Evolutionary conservation across 257 asterid genomes (phyloP).

Genomic region (Ehretia macrophylla): DNA sequence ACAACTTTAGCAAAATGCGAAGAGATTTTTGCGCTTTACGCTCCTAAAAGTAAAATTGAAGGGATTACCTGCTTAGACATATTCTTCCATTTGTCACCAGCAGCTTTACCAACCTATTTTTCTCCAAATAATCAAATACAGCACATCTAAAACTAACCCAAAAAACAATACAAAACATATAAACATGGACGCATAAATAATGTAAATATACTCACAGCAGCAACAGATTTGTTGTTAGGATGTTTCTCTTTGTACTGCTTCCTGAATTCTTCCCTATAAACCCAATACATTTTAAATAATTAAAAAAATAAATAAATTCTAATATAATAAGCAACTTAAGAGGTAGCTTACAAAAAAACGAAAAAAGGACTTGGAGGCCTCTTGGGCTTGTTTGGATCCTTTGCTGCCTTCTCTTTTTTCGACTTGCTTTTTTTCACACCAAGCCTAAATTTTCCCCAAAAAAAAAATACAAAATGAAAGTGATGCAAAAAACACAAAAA

Average conservation of each 20-base stretch:
- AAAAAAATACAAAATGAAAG: no score
- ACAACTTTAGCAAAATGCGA: neutral
- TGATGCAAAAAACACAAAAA: neutral
- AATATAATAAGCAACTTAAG: neutral
- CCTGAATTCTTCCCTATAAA: constrained; percentile 58
- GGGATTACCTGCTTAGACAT: constrained; percentile 42
- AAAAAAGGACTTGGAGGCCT: constrained; percentile 69
- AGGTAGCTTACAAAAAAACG: constrained; percentile 44
- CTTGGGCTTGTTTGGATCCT: constrained; percentile 79
- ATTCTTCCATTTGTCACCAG: constrained; percentile 62
- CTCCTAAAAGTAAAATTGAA: neutral
- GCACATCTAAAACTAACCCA: constrained; percentile 14
- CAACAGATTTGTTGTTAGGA: constrained; percentile 65
- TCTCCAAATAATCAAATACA: neutral
- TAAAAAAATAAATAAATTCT: neutral
- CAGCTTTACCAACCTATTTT: constrained; percentile 68
- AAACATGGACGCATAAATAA: no score
- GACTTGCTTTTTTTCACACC: constrained; percentile 43
- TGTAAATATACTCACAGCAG: constrained; percentile 19
- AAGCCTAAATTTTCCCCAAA: constrained; percentile 31
- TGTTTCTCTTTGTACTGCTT: constrained; percentile 50
- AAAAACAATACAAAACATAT: no score
- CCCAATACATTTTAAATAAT: neutral
- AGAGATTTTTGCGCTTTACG: no score
- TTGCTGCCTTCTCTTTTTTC: constrained; percentile 47